Conservation (phyloP, 192 early-diverging fungal species). For the Radiomyces spectabilis region DNA sequence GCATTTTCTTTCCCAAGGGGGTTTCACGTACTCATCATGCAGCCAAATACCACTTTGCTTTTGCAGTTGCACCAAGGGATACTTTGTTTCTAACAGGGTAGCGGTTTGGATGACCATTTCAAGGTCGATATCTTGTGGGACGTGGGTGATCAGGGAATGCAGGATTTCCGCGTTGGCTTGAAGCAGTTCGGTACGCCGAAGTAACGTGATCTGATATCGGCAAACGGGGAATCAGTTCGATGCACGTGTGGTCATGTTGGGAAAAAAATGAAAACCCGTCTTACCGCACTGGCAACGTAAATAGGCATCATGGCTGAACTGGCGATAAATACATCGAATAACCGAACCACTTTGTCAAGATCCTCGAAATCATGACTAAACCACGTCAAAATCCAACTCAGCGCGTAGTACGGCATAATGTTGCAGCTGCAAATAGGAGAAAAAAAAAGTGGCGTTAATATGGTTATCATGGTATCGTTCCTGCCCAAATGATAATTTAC, state of each 20-base stretch:
- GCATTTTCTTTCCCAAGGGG: background rate
- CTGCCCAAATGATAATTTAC: no score
- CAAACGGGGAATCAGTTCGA: background rate
- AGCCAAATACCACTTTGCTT: conserved; percentile 36
- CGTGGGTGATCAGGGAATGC: conserved; percentile 43
- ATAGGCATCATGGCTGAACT: conserved; percentile 53
- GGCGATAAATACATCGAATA: conserved; percentile 59
- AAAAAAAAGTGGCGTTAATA: background rate
- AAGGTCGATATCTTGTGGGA: conserved; percentile 39
- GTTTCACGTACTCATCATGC: conserved; percentile 35
- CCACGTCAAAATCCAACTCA: conserved; percentile 75
- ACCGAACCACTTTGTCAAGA: conserved; percentile 38
- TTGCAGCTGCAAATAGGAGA: conserved; percentile 8
- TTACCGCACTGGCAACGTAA: conserved; percentile 52
- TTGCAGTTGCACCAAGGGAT: conserved; percentile 33
- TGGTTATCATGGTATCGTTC: background rate
- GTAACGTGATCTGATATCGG: conserved; percentile 30
- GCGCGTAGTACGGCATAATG: conserved; percentile 58
- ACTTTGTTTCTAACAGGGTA: conserved; percentile 29
- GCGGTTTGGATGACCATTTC: conserved; percentile 36
- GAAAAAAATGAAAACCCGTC: background rate
- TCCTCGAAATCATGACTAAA: conserved; percentile 57
- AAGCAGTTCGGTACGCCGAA: conserved; percentile 33
- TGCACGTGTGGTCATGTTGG: background rate
- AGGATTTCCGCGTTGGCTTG: conserved; percentile 37